Percentiles rank a stretch among this genome's conserved stretches.
phyloP scores from a whole-genome alignment of 768 basidiomycete genomes.

The Fibroporia radiculosa region DNA sequence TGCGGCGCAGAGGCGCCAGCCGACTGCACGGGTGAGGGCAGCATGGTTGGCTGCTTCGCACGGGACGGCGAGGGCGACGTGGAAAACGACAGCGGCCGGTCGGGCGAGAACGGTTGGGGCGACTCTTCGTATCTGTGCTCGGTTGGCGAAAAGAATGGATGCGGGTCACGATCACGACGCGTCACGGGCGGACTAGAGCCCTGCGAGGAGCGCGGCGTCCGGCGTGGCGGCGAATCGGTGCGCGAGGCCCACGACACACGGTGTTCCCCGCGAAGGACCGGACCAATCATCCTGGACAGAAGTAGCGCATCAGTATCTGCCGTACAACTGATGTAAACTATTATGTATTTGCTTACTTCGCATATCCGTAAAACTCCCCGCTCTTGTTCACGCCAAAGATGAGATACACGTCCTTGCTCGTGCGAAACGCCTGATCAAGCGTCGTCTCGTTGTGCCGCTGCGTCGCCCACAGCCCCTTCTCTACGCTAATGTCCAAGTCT shows the following conservation, averaged over 20 bases:
- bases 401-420: constrained; percentile 78
- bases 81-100: constrained; percentile 15
- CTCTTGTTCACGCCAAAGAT: constrained; percentile 92
- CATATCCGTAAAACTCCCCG: constrained; percentile 93
- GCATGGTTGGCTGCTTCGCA: background rate
- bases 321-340: constrained; percentile 3
- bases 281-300: constrained; percentile 64
- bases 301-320: constrained; percentile 4
- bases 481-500: constrained; percentile 73
- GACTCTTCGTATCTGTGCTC: constrained; percentile 38
- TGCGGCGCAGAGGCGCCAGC: background rate
- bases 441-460: constrained; percentile 90
- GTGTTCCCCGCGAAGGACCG: constrained; percentile 44
- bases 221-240: constrained; percentile 24
- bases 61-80: constrained; percentile 12
- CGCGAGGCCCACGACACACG: constrained; percentile 53
- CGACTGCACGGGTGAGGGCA: background rate
- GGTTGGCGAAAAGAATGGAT: constrained; percentile 27
- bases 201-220: constrained; percentile 13
- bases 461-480: constrained; percentile 82
- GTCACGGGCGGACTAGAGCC: constrained; percentile 9
- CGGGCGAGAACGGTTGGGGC: constrained; percentile 24
- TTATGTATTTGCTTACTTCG: constrained; percentile 41
- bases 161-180: constrained; percentile 5
- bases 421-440: constrained; percentile 89